Evolutionary conservation across 345 rosid genomes (phyloP), one percentile per base, ranked within the genome.

Genomic region (Luvunga scandens): DNA sequence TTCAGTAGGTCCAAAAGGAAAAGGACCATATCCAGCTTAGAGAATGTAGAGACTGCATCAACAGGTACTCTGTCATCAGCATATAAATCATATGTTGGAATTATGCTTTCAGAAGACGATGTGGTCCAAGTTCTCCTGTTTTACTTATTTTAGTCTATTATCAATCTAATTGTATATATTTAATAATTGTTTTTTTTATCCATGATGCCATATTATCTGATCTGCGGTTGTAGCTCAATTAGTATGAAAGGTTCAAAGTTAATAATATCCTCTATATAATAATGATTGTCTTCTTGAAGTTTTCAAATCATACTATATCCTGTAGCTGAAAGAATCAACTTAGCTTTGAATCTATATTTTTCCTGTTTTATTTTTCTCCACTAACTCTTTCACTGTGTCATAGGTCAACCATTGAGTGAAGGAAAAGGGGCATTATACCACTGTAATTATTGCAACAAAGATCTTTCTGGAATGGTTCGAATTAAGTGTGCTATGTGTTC

Each of bases 391-490:
- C 27, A 76, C 76, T 9, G 80, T 78, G 36, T 61, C 80, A 87
- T 80, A 78, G 86, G 79, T 81, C 90, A 84, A 79, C 84, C 77
- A 70, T 56, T 70, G 59, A 79, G 69, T 64, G 88, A 89, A 80
- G 91, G 85, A 75, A 89, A 89, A 78, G 79, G 66, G 34, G 90
- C 92, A 0, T 80, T 90, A 33, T 96, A 92, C 86, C 94, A 93
- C 68, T 96, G 99, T 79, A 96, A 94, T 86, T 92, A 91, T 64
- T 96, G 99, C 81, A 81, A 88, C 77, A 96, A 96, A 87, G 97
- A 96, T 81, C 69, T 96, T 10, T 88, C 97, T n/a, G 97, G 97
- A 56, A 79, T 83, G 87, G 81, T 96, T 83, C 98, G 98, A 48
- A 84, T 94, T 62, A 96, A 88, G 84, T 94, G 98, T 82, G 98